phyloP scores from a whole-genome alignment of 257 asterid species.

The Capsicum pubescens region DNA sequence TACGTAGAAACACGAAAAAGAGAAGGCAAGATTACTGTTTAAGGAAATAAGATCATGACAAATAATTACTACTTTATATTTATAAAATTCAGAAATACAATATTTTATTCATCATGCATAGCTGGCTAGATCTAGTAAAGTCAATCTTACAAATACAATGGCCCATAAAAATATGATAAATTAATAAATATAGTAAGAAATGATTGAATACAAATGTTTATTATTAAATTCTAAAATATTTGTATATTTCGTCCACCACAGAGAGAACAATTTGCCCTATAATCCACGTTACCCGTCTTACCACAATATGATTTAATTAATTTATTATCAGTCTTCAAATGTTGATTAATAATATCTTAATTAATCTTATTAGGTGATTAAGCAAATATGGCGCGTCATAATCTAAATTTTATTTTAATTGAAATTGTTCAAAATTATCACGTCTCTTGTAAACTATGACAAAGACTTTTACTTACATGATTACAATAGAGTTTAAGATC shows the following conservation, averaged over 20 bases:
- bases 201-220: conserved; percentile 17
- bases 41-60: background rate
- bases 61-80: background rate
- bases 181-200: background rate
- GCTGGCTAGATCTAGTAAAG: conserved; percentile 15
- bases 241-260: background rate
- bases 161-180: conserved; percentile 5
- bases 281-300: background rate
- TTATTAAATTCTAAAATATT: background rate
- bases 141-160: background rate
- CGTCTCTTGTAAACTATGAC: too few species aligned
- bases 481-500: too few species aligned
- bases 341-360: background rate
- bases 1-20: background rate
- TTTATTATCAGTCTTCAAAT: background rate
- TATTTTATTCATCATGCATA: conserved; percentile 20
- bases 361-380: background rate
- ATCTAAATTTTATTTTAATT: background rate
- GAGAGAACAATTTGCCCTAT: too few species aligned
- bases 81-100: background rate
- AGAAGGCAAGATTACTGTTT: too few species aligned
- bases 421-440: background rate
- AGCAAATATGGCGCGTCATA: background rate
- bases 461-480: background rate
- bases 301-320: too few species aligned